Evolutionary conservation across 257 asterid species (phyloP), one percentile per base, ranked within the genome.

Genomic region (Gentiana dahurica): DNA sequence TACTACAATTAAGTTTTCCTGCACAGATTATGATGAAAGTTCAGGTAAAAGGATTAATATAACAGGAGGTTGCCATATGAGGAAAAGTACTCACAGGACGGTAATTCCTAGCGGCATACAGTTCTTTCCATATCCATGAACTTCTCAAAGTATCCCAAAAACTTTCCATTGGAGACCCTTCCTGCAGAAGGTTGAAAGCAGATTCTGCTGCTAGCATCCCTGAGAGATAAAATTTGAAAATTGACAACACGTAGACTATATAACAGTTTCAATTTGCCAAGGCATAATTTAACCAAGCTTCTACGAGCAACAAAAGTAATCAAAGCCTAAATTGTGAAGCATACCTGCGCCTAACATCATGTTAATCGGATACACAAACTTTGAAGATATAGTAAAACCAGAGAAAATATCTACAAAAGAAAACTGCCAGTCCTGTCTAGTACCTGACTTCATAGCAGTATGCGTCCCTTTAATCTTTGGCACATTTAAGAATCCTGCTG

Each of bases 401-500:
- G 47, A 36, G 10, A 13, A 61, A 49, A 64, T 5, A 4, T 39
- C 38, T 54, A 50, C 57, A 8, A 36, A 35, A 61, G 49, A 36
- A 70, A 32, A 55, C 49, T 34, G 66, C 24, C 51, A 47, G 44
- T 53, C 53, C 62, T 68, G 58, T 54, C 36, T 34, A 24, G 46
- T 78, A 90, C 98, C 98, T 75, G 98, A 92, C 77, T 92, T 92
- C 93, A 92, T 92, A 43, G 98, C 98, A 38, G 98, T 92, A 67
- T 92, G 98, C 2, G 98, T 83, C 61, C 98, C 98, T 78, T 88
- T 92, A 51, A 92, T 85, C 72, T 92, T 88, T 12, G 95, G 98
- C 54, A 92, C 98, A 67, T 92, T 92, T 53, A 92, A 77, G 81
- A 92, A 88, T 71, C 98, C 98, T 59, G 97, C 97, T 63, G 98